Evolutionary conservation across 2,329 filamentous ascomycete genomes (phyloP).

Genomic region (Xylariaceae sp.): DNA sequence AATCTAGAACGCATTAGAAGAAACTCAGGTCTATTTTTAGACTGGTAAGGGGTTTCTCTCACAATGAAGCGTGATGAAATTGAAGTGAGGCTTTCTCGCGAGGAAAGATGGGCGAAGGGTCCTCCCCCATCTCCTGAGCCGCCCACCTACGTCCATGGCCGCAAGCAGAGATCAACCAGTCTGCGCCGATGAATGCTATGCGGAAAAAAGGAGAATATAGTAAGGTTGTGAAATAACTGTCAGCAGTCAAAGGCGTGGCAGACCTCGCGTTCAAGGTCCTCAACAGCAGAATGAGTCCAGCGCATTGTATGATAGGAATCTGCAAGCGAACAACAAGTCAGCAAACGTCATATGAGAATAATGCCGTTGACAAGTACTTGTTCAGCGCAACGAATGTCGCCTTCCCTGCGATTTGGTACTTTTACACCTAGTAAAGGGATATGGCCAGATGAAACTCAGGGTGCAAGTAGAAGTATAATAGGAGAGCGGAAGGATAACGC

Average conservation of each 20-base stretch:
- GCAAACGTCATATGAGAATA: background rate
- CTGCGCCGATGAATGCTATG: background rate
- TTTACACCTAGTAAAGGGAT: background rate
- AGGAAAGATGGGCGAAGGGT: constrained; percentile 52
- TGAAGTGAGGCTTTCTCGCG: constrained; percentile 62
- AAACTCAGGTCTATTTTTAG: background rate
- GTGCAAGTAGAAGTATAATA: too few relatives aligned
- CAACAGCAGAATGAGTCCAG: constrained; percentile 17
- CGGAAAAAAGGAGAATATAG: background rate
- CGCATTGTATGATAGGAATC: constrained; percentile 23
- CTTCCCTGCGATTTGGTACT: background rate
- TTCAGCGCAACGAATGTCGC: background rate
- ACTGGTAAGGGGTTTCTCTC: constrained; percentile 29
- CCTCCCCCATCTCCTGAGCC: constrained; percentile 40
- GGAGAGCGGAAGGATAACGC: too few relatives aligned
- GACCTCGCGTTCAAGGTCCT: constrained; percentile 26
- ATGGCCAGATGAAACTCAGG: background rate
- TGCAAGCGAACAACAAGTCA: constrained; percentile 5
- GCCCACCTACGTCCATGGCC: constrained; percentile 34
- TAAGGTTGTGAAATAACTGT: constrained; percentile 15
- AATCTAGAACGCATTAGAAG: constrained; percentile 45
- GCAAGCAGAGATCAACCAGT: background rate
- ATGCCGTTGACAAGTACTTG: background rate
- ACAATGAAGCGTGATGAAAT: constrained; percentile 80
- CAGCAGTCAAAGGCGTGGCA: constrained; percentile 21